Conservation (phyloP, 1,139 yeast genomes). For the Debaryomyces sp. region DNA sequence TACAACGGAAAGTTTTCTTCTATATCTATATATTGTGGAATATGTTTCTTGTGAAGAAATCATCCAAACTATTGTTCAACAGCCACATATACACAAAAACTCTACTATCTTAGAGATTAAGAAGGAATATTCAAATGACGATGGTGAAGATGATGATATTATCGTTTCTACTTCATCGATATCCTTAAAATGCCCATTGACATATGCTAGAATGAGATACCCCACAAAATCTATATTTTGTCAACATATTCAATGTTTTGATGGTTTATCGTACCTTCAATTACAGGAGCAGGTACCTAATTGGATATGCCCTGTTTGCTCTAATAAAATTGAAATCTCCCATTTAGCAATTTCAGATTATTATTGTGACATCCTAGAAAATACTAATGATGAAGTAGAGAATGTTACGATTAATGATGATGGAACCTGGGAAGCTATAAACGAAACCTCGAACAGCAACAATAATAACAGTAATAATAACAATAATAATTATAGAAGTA, state of each 20-base stretch:
- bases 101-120: conserved; percentile 48
- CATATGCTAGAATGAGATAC: conserved; percentile 58
- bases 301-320: conserved; percentile 74
- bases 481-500: background rate
- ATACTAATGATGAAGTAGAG: conserved; percentile 51
- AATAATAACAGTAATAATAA: background rate
- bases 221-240: conserved; percentile 66
- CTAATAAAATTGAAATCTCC: conserved; percentile 40
- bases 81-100: conserved; percentile 50
- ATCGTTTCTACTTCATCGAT: conserved; percentile 58
- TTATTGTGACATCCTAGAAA: conserved; percentile 50
- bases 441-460: background rate
- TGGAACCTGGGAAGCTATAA: conserved; percentile 55
- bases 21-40: conserved; percentile 58
- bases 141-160: conserved; percentile 53
- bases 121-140: conserved; percentile 38
- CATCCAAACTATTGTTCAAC: conserved; percentile 26
- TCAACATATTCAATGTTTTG: conserved; percentile 74
- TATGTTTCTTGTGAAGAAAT: conserved; percentile 40
- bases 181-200: conserved; percentile 65
- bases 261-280: conserved; percentile 59
- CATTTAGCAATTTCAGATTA: conserved; percentile 66
- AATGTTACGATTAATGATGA: conserved; percentile 56
- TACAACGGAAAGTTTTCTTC: conserved; percentile 43
- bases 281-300: conserved; percentile 64